Conservation (phyloP, 495 filamentous ascomycete genomes). For the Hypoxylon rickii region DNA sequence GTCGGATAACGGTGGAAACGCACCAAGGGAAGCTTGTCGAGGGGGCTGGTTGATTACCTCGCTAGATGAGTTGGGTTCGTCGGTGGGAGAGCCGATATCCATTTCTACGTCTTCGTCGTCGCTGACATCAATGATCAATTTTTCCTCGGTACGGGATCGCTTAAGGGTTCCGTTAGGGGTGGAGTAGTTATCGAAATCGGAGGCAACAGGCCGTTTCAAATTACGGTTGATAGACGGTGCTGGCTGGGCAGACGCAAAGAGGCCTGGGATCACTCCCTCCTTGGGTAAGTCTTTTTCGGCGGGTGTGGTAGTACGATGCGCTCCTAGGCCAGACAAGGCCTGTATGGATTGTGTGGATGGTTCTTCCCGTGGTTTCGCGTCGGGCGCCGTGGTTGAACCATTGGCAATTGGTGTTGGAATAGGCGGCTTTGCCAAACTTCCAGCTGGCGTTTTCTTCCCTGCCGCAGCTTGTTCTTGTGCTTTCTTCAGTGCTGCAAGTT, state of each 20-base stretch:
- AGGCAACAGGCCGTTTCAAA: slow-evolving; percentile 83
- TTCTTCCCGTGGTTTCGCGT: background rate
- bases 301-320: slow-evolving; percentile 11
- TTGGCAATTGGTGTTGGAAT: background rate
- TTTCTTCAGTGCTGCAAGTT: slow-evolving; percentile 53
- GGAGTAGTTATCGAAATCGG: slow-evolving; percentile 73
- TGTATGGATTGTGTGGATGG: background rate
- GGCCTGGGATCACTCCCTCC: slow-evolving; percentile 31
- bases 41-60: slow-evolving; percentile 27
- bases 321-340: no score
- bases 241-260: slow-evolving; percentile 28
- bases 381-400: background rate
- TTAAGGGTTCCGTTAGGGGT: slow-evolving; percentile 54
- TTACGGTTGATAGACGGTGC: slow-evolving; percentile 24
- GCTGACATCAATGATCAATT: slow-evolving; percentile 79
- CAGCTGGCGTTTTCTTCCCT: slow-evolving; percentile 30
- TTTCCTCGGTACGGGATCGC: slow-evolving; percentile 56
- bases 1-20: slow-evolving; percentile 53
- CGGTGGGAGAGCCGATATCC: slow-evolving; percentile 53
- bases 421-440: slow-evolving; percentile 9
- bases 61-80: slow-evolving; percentile 36
- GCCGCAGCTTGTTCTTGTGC: slow-evolving; percentile 44
- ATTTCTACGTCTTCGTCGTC: slow-evolving; percentile 56
- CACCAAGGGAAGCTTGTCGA: slow-evolving; percentile 44
- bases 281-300: slow-evolving; percentile 16